Percentiles rank a stretch among this genome's conserved stretches.
These are phyloP conservation scores for Tuber indicum DNA, from an alignment of 495 filamentous ascomycete species.

Conservation along the genomic window DNA sequence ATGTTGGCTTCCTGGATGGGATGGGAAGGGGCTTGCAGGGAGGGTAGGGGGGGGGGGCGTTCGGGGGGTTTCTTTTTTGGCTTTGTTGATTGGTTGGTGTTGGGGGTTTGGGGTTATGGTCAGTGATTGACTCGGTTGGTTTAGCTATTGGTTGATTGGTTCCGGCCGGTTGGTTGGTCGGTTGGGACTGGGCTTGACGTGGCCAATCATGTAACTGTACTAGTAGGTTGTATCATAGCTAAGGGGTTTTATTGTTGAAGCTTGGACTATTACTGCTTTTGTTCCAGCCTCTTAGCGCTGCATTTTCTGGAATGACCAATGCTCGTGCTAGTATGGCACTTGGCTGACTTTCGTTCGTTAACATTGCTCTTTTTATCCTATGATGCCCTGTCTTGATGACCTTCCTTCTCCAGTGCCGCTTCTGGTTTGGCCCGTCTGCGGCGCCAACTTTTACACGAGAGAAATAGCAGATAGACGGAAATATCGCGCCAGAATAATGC, in stretches of 20 bases:
- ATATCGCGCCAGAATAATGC: background rate
- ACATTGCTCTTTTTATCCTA: background rate
- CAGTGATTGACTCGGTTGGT: no score
- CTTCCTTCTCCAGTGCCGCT: background rate
- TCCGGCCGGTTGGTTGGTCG: background rate
- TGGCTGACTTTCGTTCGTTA: background rate
- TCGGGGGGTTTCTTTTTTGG: no score
- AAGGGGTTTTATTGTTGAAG: background rate
- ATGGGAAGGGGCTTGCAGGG: no score
- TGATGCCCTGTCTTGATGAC: background rate
- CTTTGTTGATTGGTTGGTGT: no score
- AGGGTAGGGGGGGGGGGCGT: no score
- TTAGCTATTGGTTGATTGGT: background rate
- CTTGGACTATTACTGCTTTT: background rate
- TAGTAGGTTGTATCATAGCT: background rate
- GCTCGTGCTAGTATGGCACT: background rate
- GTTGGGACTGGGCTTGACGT: background rate
- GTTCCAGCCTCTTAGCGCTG: no score
- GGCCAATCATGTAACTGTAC: background rate
- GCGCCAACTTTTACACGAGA: background rate
- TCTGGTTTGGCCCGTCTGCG: background rate
- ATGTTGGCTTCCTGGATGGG: no score
- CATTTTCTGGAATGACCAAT: background rate
- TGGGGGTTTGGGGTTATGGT: no score
- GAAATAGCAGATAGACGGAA: background rate